A percentile compares a stretch with the other conserved stretches of the same genome.
phyloP scores from a whole-genome alignment of 164 flowering plant genomes.

The Euptelea pleiosperma region DNA sequence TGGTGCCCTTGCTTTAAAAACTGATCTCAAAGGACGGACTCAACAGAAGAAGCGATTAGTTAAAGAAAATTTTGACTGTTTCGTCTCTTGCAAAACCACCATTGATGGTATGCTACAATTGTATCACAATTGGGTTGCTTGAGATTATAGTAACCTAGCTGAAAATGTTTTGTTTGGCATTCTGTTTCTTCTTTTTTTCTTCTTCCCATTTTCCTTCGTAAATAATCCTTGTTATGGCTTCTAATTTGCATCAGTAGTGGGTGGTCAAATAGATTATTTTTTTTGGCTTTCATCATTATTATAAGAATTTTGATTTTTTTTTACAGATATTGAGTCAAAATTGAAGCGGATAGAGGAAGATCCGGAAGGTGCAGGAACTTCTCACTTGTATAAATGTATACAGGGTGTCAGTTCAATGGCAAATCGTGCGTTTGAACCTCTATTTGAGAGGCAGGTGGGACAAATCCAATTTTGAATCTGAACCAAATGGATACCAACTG shows the following conservation, averaged over 20 bases:
- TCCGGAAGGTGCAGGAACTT: conserved; percentile 97
- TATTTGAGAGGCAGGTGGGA: conserved; percentile 97
- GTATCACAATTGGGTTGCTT: too few relatives aligned
- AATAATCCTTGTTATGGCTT: too few relatives aligned
- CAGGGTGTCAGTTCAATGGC: conserved; percentile 74
- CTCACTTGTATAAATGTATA: conserved; percentile 68
- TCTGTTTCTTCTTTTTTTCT: too few relatives aligned
- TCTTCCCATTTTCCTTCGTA: too few relatives aligned
- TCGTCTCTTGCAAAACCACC: conserved; percentile 98
- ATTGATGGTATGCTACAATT: conserved; percentile 73
- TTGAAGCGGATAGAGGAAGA: conserved; percentile 95
- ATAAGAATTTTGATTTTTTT: conserved; percentile 7
- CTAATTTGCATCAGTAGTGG: too few relatives aligned
- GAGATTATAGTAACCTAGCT: too few relatives aligned
- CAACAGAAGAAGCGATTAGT: conserved; percentile 91
- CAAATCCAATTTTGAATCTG: conserved; percentile 10
- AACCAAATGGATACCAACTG: background rate
- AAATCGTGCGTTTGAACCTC: conserved; percentile 84
- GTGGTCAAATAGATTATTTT: conserved; percentile 1
- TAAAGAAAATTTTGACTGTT: conserved; percentile 98
- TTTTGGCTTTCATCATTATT: conserved; percentile 3
- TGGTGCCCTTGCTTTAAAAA: conserved; percentile 87
- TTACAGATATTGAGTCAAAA: conserved; percentile 94
- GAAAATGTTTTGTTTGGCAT: background rate
- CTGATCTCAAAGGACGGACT: conserved; percentile 87